Evolutionary conservation across 805 yeast genomes (phyloP), one percentile per base, ranked within the genome.

Genomic region (Candida multigemmis): DNA sequence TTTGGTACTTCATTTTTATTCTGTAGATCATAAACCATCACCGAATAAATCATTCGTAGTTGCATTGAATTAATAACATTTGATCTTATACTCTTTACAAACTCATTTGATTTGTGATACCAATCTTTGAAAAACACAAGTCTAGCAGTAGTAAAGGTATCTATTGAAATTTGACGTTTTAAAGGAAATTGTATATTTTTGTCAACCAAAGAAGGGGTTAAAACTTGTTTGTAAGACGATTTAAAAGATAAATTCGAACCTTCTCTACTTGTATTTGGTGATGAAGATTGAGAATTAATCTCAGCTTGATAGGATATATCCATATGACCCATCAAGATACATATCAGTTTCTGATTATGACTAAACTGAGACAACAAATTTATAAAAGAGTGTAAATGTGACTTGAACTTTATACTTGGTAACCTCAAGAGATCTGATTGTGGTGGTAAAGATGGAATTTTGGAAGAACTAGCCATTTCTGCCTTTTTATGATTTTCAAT

Each of bases 41-140:
- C 44, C 3, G 35, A 44, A 23, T 23, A 36, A 5, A 44, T 41
- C 27, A 38, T 24, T 19, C 36, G 35, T 7, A 46, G 27, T 13
- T 34, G 31, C 10, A 26, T 9, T 21, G 32, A 25, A 23, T 23
- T 25, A 13, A 31, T 22, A 7, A 24, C 28, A 19, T 20, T 23
- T n/a, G n/a, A n/a, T n/a, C n/a, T n/a, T n/a, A n/a, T n/a, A n/a
- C n/a, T n/a, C n/a, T n/a, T n/a, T n/a, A n/a, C n/a, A n/a, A 34
- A 35, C 24, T 41, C 38, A 28, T 37, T 37, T 3, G 42, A 19
- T 20, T 43, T 44, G 24, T 40, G 40, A 24, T 41, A 48, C 64
- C 64, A 59, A 34, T 60, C 65, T 19, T 42, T 43, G 36, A 48
- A 57, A 28, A 60, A 53, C 3, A 56, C 24, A 4, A 55, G 30